A percentile compares a stretch with the other conserved stretches of the same genome.
Conservation (phyloP, 257 asterid species). For the Plantago ovata region DNA sequence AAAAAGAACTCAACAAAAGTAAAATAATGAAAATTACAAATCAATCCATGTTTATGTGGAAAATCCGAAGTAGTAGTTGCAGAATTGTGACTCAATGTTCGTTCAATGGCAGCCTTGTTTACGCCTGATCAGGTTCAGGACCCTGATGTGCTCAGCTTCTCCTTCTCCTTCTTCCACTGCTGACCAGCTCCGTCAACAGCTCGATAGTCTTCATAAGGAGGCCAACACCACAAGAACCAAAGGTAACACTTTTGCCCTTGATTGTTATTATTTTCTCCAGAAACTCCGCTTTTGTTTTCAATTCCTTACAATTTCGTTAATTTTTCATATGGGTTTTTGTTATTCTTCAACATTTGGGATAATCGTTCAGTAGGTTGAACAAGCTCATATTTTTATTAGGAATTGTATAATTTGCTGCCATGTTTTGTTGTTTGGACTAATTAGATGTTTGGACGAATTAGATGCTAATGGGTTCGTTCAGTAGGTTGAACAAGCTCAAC, state of each 20-base stretch:
- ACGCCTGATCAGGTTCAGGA: background rate
- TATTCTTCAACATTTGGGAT: background rate
- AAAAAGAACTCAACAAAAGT: too few species aligned
- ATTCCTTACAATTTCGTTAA: background rate
- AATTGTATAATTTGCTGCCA: background rate
- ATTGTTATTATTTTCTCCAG: background rate
- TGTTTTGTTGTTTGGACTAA: background rate
- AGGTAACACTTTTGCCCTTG: conserved; percentile 25
- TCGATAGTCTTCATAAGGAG: conserved; percentile 47
- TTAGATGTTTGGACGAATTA: background rate
- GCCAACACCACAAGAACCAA: conserved; percentile 34
- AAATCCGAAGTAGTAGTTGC: conserved; percentile 19
- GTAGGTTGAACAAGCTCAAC: background rate
- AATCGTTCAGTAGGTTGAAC: background rate
- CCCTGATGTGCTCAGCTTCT: conserved; percentile 29
- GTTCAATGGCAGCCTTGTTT: conserved; percentile 32
- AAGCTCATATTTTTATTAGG: background rate
- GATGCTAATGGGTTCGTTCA: background rate
- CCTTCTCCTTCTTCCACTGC: conserved; percentile 23
- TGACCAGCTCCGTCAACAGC: conserved; percentile 43
- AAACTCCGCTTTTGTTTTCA: background rate
- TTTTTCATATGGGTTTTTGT: background rate
- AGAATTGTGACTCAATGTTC: conserved; percentile 26
- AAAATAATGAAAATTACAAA: too few species aligned
- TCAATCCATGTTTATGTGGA: too few species aligned